These are phyloP conservation scores for Boletus rubescentipes DNA, from an alignment of 768 basidiomycete genomes.

Conservation along the genomic window DNA sequence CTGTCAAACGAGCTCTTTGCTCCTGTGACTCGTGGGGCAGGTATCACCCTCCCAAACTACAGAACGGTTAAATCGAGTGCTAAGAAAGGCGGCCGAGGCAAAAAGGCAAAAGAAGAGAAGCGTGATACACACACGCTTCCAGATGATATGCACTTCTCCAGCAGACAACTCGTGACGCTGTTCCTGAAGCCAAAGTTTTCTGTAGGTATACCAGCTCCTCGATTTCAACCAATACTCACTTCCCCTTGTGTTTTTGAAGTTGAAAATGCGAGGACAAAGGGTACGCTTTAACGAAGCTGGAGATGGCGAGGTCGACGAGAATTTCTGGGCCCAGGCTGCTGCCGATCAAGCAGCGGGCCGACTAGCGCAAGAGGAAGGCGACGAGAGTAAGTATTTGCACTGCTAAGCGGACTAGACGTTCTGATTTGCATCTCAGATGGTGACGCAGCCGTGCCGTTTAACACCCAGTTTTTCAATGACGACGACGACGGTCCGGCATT, in stretches of 20 bases:
- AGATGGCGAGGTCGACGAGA: slow-evolving; percentile 91
- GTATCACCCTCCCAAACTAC: slow-evolving; percentile 66
- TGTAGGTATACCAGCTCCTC: slow-evolving; percentile 45
- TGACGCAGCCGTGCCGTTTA: slow-evolving; percentile 72
- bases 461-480: slow-evolving; percentile 96
- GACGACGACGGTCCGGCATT: slow-evolving; percentile 79
- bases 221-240: slow-evolving; percentile 1
- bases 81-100: slow-evolving; percentile 43
- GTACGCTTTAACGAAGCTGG: slow-evolving; percentile 53
- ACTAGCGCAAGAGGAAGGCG: slow-evolving; percentile 50
- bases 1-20: slow-evolving; percentile 74
- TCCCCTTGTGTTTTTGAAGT: slow-evolving; percentile 41
- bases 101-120: slow-evolving; percentile 55
- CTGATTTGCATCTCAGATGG: slow-evolving; percentile 31
- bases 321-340: slow-evolving; percentile 96
- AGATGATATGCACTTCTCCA: slow-evolving; percentile 97
- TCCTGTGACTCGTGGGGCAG: slow-evolving; percentile 65
- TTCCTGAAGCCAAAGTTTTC: slow-evolving; percentile 97
- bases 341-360: slow-evolving; percentile 73
- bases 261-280: slow-evolving; percentile 84
- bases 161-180: slow-evolving; percentile 82
- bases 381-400: slow-evolving; percentile 52
- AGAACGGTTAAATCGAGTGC: slow-evolving; percentile 26
- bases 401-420: background rate
- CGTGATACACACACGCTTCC: slow-evolving; percentile 79